A percentile compares a stretch with the other conserved stretches of the same genome.
phyloP scores from a whole-genome alignment of 2,329 filamentous ascomycete genomes.

The Grosmannia clavigera region DNA sequence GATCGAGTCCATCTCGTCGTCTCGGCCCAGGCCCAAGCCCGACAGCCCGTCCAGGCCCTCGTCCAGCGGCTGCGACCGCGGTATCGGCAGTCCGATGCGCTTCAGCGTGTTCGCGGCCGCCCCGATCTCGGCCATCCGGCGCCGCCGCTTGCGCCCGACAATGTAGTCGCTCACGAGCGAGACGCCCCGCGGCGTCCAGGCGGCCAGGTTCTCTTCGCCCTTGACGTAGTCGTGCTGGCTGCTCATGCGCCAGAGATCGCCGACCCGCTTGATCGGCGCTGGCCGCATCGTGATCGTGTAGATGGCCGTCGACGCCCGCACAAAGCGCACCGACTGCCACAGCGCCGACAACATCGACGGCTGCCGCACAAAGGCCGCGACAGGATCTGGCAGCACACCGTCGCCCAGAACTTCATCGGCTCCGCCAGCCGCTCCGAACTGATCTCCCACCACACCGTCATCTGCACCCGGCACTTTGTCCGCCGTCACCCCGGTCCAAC shows the following conservation, averaged over 20 bases:
- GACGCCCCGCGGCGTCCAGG: conserved; percentile 82
- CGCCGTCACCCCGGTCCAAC: conserved; percentile 83
- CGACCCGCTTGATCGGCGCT: conserved; percentile 77
- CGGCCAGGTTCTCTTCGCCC: conserved; percentile 74
- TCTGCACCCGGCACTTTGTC: conserved; percentile 87
- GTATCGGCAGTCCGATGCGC: conserved; percentile 39
- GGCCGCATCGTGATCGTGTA: conserved; percentile 82
- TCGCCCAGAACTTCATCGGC: conserved; percentile 75
- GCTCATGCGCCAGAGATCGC: conserved; percentile 92
- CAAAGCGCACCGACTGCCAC: conserved; percentile 73
- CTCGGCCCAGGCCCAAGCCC: background rate
- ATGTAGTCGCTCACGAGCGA: conserved; percentile 87
- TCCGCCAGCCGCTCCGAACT: conserved; percentile 66
- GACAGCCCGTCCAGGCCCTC: background rate
- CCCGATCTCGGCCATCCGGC: conserved; percentile 68
- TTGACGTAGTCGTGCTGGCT: conserved; percentile 93
- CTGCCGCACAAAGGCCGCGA: conserved; percentile 73
- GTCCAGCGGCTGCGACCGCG: conserved; percentile 18
- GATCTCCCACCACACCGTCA: conserved; percentile 78
- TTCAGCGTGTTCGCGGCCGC: conserved; percentile 55
- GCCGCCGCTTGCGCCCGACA: conserved; percentile 56
- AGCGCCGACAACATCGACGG: conserved; percentile 78
- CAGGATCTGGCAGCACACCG: conserved; percentile 71
- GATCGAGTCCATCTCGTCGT: conserved; percentile 35
- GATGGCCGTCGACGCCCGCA: conserved; percentile 75